Conservation (phyloP, 148 eudicot species). For the Cornus florida region DNA sequence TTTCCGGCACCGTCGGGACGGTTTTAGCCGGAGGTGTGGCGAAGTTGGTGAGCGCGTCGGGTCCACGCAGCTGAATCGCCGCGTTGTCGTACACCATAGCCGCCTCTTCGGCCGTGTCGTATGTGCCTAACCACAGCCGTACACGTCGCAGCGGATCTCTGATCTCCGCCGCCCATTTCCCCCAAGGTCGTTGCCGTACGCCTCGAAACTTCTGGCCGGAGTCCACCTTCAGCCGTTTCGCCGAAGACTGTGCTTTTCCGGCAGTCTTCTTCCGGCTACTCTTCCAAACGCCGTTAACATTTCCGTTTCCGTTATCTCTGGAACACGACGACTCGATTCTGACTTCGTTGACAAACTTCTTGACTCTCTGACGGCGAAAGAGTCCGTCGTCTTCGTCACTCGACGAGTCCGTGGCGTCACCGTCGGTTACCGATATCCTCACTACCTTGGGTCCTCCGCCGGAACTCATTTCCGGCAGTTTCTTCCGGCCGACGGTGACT, state of each 20-base stretch:
- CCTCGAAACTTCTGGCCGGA: slow-evolving; percentile 60
- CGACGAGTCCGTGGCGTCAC: slow-evolving; percentile 77
- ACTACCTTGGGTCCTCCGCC: slow-evolving; percentile 34
- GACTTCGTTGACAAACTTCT: slow-evolving; percentile 53
- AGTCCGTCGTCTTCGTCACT: slow-evolving; percentile 44
- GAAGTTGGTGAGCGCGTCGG: slow-evolving; percentile 74
- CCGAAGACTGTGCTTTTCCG: background rate
- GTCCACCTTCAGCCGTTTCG: slow-evolving; percentile 1
- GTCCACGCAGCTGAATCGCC: slow-evolving; percentile 70
- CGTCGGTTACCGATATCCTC: slow-evolving; percentile 62
- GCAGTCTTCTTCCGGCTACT: slow-evolving; percentile 16
- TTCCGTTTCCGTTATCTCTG: background rate
- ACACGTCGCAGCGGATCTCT: slow-evolving; percentile 64
- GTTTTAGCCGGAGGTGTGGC: slow-evolving; percentile 20
- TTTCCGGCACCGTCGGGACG: slow-evolving; percentile 9
- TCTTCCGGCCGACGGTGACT: background rate
- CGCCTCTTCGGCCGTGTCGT: slow-evolving; percentile 80
- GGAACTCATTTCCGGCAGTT: background rate
- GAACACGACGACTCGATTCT: slow-evolving; percentile 33
- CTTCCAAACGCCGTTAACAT: background rate
- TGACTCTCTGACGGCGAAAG: slow-evolving; percentile 36
- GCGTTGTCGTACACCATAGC: slow-evolving; percentile 77
- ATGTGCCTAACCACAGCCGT: slow-evolving; percentile 77
- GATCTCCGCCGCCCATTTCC: slow-evolving; percentile 91
- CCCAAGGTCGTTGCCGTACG: slow-evolving; percentile 78